A percentile compares a stretch with the other conserved stretches of the same genome.
Conservation (phyloP, 2,329 filamentous ascomycete genomes). For the Neopestalotiopsis rosae region DNA sequence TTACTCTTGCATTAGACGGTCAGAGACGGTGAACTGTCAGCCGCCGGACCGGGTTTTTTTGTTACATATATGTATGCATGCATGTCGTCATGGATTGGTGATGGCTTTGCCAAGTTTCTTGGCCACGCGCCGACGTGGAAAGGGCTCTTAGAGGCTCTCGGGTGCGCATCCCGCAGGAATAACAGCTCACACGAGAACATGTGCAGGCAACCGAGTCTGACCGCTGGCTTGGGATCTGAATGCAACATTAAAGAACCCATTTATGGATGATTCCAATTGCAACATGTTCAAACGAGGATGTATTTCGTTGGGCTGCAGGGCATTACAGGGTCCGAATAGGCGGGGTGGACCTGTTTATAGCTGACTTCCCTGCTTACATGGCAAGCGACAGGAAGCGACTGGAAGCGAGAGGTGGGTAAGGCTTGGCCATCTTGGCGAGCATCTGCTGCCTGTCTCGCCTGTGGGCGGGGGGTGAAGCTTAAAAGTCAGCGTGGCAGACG, state of each 20-base stretch:
- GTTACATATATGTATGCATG: background rate
- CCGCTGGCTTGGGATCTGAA: background rate
- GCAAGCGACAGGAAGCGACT: background rate
- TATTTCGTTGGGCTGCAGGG: background rate
- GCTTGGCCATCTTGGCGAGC: background rate
- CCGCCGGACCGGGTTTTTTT: background rate
- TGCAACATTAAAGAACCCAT: background rate
- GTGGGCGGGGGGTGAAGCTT: background rate
- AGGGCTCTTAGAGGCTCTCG: background rate
- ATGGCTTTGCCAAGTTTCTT: background rate
- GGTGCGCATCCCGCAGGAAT: background rate
- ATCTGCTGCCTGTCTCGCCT: background rate
- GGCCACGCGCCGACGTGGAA: background rate
- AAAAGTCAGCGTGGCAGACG: background rate
- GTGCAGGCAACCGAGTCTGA: background rate
- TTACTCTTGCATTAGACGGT: background rate
- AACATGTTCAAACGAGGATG: background rate
- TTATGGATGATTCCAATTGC: background rate
- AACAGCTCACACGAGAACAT: constrained; percentile 2
- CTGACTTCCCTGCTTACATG: background rate
- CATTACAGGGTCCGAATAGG: background rate
- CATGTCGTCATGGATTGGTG: constrained; percentile 1
- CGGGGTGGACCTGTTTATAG: constrained; percentile 1
- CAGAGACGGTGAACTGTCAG: too few species aligned
- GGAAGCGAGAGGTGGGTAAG: background rate